These are phyloP conservation scores for Penicillium sp. DNA, from an alignment of 2,329 filamentous ascomycete species.

Conservation along the genomic window DNA sequence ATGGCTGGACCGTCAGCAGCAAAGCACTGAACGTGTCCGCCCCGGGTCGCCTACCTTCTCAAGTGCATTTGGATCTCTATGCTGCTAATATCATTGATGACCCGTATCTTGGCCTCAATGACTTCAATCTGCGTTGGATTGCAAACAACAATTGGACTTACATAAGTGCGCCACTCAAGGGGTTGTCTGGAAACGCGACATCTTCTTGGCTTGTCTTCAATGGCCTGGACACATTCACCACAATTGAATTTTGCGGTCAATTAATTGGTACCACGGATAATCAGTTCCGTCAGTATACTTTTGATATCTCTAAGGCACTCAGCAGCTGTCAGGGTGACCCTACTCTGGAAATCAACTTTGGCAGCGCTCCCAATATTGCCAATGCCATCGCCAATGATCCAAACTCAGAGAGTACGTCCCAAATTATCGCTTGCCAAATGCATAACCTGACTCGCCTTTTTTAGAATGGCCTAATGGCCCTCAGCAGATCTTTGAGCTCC, in stretches of 20 bases:
- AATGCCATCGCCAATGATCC: slow-evolving; percentile 50
- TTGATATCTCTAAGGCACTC: slow-evolving; percentile 51
- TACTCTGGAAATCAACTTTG: slow-evolving; percentile 52
- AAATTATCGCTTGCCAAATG: neutral
- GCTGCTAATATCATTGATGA: slow-evolving; percentile 51
- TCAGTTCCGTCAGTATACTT: slow-evolving; percentile 60
- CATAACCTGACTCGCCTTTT: neutral
- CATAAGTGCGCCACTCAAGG: slow-evolving; percentile 45
- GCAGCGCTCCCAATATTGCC: slow-evolving; percentile 53
- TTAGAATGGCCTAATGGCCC: slow-evolving; percentile 49
- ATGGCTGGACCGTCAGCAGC: slow-evolving; percentile 47
- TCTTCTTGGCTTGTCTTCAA: slow-evolving; percentile 58
- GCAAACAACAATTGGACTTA: slow-evolving; percentile 60
- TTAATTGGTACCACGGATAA: slow-evolving; percentile 56
- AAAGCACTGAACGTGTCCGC: slow-evolving; percentile 49
- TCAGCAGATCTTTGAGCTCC: slow-evolving; percentile 50
- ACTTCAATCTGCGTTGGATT: slow-evolving; percentile 59
- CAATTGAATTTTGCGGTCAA: slow-evolving; percentile 53
- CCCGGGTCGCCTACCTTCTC: slow-evolving; percentile 53
- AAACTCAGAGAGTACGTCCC: slow-evolving; percentile 42
- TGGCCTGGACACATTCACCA: slow-evolving; percentile 58
- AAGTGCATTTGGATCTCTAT: slow-evolving; percentile 57
- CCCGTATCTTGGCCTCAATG: slow-evolving; percentile 52
- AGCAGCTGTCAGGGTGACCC: slow-evolving; percentile 39
- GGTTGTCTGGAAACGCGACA: slow-evolving; percentile 35